Percentiles rank a stretch among this genome's conserved stretches.
Conservation (phyloP, 2,329 filamentous ascomycete species). For the Ceratocystiopsis sp. region DNA sequence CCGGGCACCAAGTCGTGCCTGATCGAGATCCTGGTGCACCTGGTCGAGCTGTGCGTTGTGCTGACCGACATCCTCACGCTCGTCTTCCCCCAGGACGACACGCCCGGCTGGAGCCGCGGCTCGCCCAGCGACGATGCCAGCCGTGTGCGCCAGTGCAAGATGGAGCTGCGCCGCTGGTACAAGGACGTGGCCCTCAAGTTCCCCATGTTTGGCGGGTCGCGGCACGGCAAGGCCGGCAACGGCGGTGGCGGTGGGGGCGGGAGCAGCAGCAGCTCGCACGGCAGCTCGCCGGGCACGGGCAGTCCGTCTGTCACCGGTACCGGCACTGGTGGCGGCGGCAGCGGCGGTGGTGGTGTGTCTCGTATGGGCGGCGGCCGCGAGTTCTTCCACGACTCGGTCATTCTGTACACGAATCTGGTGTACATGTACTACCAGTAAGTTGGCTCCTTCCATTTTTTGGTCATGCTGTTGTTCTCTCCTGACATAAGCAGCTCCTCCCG, state of each 20-base stretch:
- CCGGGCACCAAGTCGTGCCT: slow-evolving; percentile 9
- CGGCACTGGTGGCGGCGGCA: background rate
- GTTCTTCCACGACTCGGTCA: slow-evolving; percentile 9
- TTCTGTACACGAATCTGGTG: slow-evolving; percentile 10
- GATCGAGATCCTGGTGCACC: slow-evolving; percentile 6
- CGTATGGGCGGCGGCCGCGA: background rate
- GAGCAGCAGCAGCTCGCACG: background rate
- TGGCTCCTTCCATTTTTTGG: background rate
- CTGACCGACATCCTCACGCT: slow-evolving; percentile 8
- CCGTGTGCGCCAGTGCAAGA: slow-evolving; percentile 7
- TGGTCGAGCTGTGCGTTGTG: slow-evolving; percentile 8
- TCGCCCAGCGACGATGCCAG: slow-evolving; percentile 3
- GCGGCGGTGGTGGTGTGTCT: background rate
- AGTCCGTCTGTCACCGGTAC: background rate
- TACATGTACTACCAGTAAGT: slow-evolving; percentile 10
- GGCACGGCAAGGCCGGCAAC: background rate
- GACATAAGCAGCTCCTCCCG: slow-evolving; percentile 4
- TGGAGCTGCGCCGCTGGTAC: slow-evolving; percentile 8
- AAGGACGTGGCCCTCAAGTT: slow-evolving; percentile 4
- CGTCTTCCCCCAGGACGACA: slow-evolving; percentile 9
- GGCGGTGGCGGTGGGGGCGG: background rate
- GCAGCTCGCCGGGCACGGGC: no score
- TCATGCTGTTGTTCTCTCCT: background rate
- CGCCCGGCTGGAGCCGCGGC: slow-evolving; percentile 7
- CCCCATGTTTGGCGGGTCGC: slow-evolving; percentile 4